These are phyloP conservation scores for Fusarium neocosmosporiellum DNA, from an alignment of 2,329 filamentous ascomycete species.

Conservation along the genomic window DNA sequence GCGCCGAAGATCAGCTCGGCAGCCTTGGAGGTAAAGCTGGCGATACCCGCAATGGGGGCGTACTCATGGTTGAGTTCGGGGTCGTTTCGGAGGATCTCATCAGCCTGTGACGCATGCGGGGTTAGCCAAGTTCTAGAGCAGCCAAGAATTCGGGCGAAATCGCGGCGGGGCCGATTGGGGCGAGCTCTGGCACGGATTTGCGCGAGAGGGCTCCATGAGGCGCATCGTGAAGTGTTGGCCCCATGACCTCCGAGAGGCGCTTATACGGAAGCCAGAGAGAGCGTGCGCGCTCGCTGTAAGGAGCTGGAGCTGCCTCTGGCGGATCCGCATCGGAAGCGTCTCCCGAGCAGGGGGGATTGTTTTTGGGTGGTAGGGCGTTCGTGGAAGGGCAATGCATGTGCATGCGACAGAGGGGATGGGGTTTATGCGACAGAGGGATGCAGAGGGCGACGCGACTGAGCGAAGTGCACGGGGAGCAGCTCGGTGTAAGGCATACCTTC, in stretches of 20 bases:
- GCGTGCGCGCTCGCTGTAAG: constrained; percentile 3
- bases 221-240: constrained; percentile 21
- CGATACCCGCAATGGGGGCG: constrained; percentile 91
- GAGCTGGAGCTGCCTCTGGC: constrained; percentile 10
- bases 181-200: constrained; percentile 26
- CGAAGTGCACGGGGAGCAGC: not conserved
- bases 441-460: constrained; percentile 10
- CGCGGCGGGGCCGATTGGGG: constrained; percentile 24
- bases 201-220: constrained; percentile 25
- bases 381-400: constrained; percentile 9
- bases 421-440: constrained; percentile 14
- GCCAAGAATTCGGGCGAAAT: constrained; percentile 9
- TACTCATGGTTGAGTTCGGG: constrained; percentile 98
- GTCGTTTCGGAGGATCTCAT: constrained; percentile 88
- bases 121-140: constrained; percentile 36
- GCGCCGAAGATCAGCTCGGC: constrained; percentile 88
- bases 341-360: not conserved
- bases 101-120: constrained; percentile 71
- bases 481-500: constrained; percentile 71
- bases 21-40: constrained; percentile 87
- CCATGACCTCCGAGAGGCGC: constrained; percentile 35
- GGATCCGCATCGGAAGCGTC: constrained; percentile 19
- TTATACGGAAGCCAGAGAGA: constrained; percentile 19
- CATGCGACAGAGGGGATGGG: constrained; percentile 10
- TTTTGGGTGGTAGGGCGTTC: constrained; percentile 13